Evolutionary conservation across 495 filamentous ascomycete species (phyloP), one percentile per base, ranked within the genome.

Genomic region (Penicillium paxilli): DNA sequence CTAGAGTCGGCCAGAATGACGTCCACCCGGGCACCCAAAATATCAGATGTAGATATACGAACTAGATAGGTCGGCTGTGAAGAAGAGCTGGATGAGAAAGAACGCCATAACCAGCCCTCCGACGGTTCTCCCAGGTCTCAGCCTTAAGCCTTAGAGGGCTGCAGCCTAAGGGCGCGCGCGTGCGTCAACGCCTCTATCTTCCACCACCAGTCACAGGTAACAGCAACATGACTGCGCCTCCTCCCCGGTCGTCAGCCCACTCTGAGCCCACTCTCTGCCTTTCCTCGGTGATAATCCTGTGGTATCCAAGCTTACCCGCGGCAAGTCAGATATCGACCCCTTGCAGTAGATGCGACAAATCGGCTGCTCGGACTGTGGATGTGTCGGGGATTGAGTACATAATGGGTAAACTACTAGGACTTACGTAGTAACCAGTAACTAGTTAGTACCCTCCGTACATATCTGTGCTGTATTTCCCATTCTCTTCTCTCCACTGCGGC

Each of bases 61-160:
- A n/a, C n/a, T n/a, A n/a, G n/a, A 28, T 23, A 45, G 41, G 48
- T 57, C 47, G 24, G 16, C 17, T 23, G 12, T 14, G 26, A 23
- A 35, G 30, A n/a, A n/a, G n/a, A n/a, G 30, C 30, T 12, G 30
- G 30, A 12, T 2, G 5, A 32, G n/a, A 32, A 12, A 16, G 35
- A 5, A 14, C 21, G n/a, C 5, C 40, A 23, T 45, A 7, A 21
- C 30, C 47, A 51, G 19, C n/a, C 22, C 33, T 26, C 26, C 14
- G 32, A 10, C 23, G 11, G 19, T 16, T 12, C 24, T 40, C n/a
- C 44, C 42, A 24, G 44, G 35, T 23, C 30, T 50, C 54, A 66
- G 71, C 64, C 69, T 68, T 70, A 66, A 73, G 67, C 70, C 69
- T 59, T 74, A 68, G 67, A 52, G 59, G 70, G 73, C 71, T 71